Evolutionary conservation across 202 grass and related monocot species (phyloP), one percentile per base, ranked within the genome.

Genomic region (Setaria viridis): DNA sequence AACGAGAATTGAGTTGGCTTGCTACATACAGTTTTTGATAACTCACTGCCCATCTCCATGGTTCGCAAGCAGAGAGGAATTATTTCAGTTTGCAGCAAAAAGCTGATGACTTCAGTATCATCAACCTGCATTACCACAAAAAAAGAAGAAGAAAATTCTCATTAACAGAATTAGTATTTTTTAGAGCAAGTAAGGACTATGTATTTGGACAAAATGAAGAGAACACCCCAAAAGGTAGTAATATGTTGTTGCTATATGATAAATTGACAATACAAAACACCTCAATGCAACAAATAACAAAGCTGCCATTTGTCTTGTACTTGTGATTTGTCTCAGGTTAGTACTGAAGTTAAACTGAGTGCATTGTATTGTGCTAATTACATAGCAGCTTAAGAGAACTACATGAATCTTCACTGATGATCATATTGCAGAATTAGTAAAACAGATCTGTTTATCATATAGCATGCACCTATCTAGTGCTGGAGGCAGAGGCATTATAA

Each of bases 1-100:
- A 82, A 82, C n/a, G 39, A 80, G 32, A 37, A 54, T 80, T 49
- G 63, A 78, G 35, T 77, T 86, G 66, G 59, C n/a, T 25, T 30
- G 81, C 50, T 50, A 90, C 88, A 77, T 90, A 96, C 94, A 8
- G 97, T 99, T 90, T 99, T 99, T 19, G 97, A 99, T 2, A 99
- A 90, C 84, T 99, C 94, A 83, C 97, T 96, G 37, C 97, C 97
- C 97, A 99, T 99, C 86, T 99, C 97, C 97, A 99, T 99, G 47
- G 97, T 99, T 48, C 94, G 90, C 54, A 99, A 71, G 32, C 97
- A 99, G 72, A 99, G 72, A 77, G 97, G 97, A 89, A 99, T 99
- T 89, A 99, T 99, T 96, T 99, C 97, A 83, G 97, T 99, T 83
- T 99, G 97, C 46, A 99, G 93, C 73, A 99, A 89, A 94, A 99